Percentiles rank a stretch among this genome's conserved stretches.
These are phyloP conservation scores for Suhomyces kunorum DNA, from an alignment of 1,139 yeast species.

Conservation along the genomic window DNA sequence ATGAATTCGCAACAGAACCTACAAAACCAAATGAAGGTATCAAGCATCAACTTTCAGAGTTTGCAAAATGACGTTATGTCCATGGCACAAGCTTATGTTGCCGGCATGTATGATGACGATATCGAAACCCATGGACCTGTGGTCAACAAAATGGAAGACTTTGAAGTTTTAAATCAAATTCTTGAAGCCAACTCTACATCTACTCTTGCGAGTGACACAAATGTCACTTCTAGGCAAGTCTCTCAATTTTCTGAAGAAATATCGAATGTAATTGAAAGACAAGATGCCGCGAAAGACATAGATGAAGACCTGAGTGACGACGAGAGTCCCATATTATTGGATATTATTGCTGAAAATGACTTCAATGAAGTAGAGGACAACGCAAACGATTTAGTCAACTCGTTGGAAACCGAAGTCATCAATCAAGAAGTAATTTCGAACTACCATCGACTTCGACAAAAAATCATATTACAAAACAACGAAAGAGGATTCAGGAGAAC, in stretches of 20 bases:
- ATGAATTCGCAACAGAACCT: neutral
- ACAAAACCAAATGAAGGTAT: slow-evolving; percentile 15
- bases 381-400: slow-evolving; percentile 1
- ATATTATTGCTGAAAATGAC: slow-evolving; percentile 42
- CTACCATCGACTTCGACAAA: slow-evolving; percentile 60
- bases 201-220: neutral
- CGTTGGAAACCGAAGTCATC: slow-evolving; percentile 34
- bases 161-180: slow-evolving; percentile 51
- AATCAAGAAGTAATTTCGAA: slow-evolving; percentile 51
- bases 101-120: slow-evolving; percentile 64
- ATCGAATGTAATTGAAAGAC: slow-evolving; percentile 32
- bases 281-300: slow-evolving; percentile 33
- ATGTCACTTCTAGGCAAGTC: neutral
- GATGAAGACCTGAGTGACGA: slow-evolving; percentile 27
- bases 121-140: slow-evolving; percentile 58
- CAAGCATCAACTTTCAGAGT: slow-evolving; percentile 38
- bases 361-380: slow-evolving; percentile 16
- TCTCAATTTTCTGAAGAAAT: slow-evolving; percentile 17
- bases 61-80: slow-evolving; percentile 50
- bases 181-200: neutral
- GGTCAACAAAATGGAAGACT: slow-evolving; percentile 56
- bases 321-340: slow-evolving; percentile 40
- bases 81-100: slow-evolving; percentile 61
- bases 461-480: slow-evolving; percentile 42
- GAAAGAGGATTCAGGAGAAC: slow-evolving; percentile 50